Evolutionary conservation across 768 basidiomycete species (phyloP), one percentile per base, ranked within the genome.

Genomic region (Hypholoma fasciculare): DNA sequence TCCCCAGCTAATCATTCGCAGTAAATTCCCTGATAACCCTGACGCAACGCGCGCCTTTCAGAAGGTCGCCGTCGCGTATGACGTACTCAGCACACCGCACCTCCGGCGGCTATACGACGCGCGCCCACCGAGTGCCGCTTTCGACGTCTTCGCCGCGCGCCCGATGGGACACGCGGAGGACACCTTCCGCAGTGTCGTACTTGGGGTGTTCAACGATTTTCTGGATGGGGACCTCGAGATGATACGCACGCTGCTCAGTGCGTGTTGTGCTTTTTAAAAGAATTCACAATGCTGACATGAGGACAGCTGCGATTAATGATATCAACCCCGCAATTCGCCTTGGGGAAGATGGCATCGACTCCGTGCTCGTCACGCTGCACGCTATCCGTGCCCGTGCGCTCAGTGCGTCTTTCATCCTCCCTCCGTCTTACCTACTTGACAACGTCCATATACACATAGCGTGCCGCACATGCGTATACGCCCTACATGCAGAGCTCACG

Each of bases 181-280:
- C 64, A 94, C 93, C 1, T 83, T 95, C 55, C 78, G 85, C 49
- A 81, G 84, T 53, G 91, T 93, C 16, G 74, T 94, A 36, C 68
- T 90, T 34, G 83, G 85, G 26, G 86, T 92, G 11, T 84, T 94
- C 68, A 86, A 84, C 59, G 93, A 95, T 65, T 90, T 93, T 62
- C 71, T 94, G 46, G 89, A 93, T 54, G 93, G 92, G 6, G 92
- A 94, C 71, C 75, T 94, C n/a, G 90, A 94, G 68, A 84, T 92
- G 69, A 87, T 94, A 66, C 82, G 89, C 55, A 84, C 84, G 1
- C 71, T 93, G 19, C 80, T 94, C 23, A 84, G 90, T 90, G 63
- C 52, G 88, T 77, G 6, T 14, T 11, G 19, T 11, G 19, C n/a
- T 17, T 49, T 16, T 49, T 57, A 27, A 34, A 4, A 23, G 2